Base-by-base conservation (phyloP, 2,329 filamentous ascomycete species). In the Aquanectria penicillioides region DNA sequence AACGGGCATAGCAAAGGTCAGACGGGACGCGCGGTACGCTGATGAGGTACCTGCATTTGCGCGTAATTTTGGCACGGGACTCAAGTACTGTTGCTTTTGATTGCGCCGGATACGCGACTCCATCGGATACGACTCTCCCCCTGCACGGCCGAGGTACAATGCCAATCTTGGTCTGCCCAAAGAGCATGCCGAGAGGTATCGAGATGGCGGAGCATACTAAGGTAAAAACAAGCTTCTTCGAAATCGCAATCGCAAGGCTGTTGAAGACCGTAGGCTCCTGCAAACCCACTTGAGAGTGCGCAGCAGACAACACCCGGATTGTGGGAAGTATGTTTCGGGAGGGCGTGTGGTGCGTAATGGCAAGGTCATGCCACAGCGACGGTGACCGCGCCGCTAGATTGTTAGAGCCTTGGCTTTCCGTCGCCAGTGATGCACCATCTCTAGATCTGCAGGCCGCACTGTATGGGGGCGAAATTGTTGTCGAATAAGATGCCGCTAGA, bases 381-480 rank as follows among this genome's bases (percentile, higher is more conserved):
- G 49, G 34, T 31, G 40, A 48, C 49, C 41, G 41, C 22, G 50
- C 55, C 43, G 41, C 48, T 48, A 53, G 34, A 26, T 22, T 34
- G 36, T 49, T 61, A 61, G 58, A 58, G 58, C 18, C 54, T 61
- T 61, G 54, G 58, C 58, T 52, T 22, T 26, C 18, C 38, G 38
- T 60, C 49, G 57, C 49, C 26, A 52, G 29, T 52, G 37, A 44
- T 50, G 33, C 58, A 57, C 53, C 48, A 53, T 48, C 54, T 61
- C 47, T 40, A 46, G 53, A 57, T 57, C 52, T 43, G 34, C 47
- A 44, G 28, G 31, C 18, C 18, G 38, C 38, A 40, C 44, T 50
- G 17, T 29, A 15, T n/a, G 12, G n/a, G 7, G 34, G 25, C 18
- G n/a, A 25, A 20, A 11, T 15, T 18, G 4, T 46, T 12, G 31